Percentiles rank a stretch among this genome's conserved stretches.
Evolutionary conservation across 257 asterid genomes (phyloP).

Genomic region (Striga asiatica): DNA sequence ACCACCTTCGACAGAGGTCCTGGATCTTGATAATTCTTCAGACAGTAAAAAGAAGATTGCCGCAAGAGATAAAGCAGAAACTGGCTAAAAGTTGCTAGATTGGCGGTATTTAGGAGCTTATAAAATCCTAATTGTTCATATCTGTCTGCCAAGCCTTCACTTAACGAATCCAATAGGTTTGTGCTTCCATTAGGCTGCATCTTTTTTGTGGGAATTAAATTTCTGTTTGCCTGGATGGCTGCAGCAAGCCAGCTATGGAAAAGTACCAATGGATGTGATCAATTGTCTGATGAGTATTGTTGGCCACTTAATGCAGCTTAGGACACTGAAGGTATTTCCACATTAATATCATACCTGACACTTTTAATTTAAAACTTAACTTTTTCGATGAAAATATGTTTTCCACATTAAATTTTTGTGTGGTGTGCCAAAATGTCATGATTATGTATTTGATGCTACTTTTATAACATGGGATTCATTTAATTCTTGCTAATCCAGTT

Average conservation of each 20-base stretch:
- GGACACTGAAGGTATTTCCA: slow-evolving; percentile 77
- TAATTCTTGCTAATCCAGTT: slow-evolving; percentile 3
- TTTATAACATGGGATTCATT: not conserved
- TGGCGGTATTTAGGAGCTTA: slow-evolving; percentile 43
- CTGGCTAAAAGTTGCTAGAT: slow-evolving; percentile 95
- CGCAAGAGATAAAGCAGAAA: slow-evolving; percentile 87
- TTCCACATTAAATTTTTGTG: too few species aligned
- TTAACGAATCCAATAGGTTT: not conserved
- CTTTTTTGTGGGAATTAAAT: slow-evolving; percentile 2
- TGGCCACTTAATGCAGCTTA: slow-evolving; percentile 91
- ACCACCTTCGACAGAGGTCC: slow-evolving; percentile 77
- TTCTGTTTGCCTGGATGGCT: slow-evolving; percentile 23
- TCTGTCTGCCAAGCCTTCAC: slow-evolving; percentile 4
- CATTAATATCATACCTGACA: slow-evolving; percentile 9
- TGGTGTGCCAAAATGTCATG: too few species aligned
- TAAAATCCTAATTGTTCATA: slow-evolving; percentile 7
- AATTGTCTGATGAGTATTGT: slow-evolving; percentile 90
- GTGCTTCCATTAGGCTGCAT: too few species aligned
- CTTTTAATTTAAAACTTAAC: too few species aligned
- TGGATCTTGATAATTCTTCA: slow-evolving; percentile 77
- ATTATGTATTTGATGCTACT: slow-evolving; percentile 8
- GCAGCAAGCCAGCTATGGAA: slow-evolving; percentile 87
- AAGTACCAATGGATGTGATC: slow-evolving; percentile 67
- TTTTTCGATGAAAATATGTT: too few species aligned
- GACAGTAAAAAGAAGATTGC: slow-evolving; percentile 78